These are phyloP conservation scores for Ustilago vetiveriae DNA, from an alignment of 1,284 basidiomycete genomes.

Conservation along the genomic window DNA sequence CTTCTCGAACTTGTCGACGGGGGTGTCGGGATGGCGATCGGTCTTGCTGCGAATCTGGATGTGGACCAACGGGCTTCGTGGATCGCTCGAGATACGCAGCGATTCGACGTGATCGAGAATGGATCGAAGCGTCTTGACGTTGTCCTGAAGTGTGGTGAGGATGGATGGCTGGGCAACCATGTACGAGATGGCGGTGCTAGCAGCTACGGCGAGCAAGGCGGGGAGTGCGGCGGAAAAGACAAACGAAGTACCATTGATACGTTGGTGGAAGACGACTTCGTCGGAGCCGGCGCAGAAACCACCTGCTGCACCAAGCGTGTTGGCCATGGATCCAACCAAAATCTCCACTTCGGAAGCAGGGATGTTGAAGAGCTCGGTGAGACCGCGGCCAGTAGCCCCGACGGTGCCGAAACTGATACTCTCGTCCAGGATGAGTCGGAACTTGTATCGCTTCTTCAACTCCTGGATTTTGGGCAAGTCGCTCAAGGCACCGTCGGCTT, in stretches of 20 bases:
- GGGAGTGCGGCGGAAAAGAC: slow-evolving; percentile 97
- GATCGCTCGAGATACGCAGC: slow-evolving; percentile 82
- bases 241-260: slow-evolving; percentile 94
- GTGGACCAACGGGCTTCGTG: slow-evolving; percentile 86
- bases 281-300: slow-evolving; percentile 94
- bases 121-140: slow-evolving; percentile 78
- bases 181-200: slow-evolving; percentile 83
- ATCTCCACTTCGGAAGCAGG: slow-evolving; percentile 73
- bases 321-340: slow-evolving; percentile 81
- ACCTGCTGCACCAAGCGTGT: slow-evolving; percentile 82
- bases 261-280: slow-evolving; percentile 87
- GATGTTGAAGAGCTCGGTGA: slow-evolving; percentile 92
- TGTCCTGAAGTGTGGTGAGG: slow-evolving; percentile 80
- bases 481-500: slow-evolving; percentile 88
- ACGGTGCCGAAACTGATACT: slow-evolving; percentile 90
- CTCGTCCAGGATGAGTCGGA: slow-evolving; percentile 93
- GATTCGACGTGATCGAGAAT: slow-evolving; percentile 81
- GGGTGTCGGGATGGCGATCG: slow-evolving; percentile 56
- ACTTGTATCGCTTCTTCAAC: slow-evolving; percentile 94
- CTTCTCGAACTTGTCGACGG: slow-evolving; percentile 48
- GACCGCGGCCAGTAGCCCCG: slow-evolving; percentile 88
- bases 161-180: slow-evolving; percentile 75
- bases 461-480: slow-evolving; percentile 93
- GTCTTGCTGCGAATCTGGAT: slow-evolving; percentile 73
- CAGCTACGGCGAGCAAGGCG: slow-evolving; percentile 85